Evolutionary conservation across 768 basidiomycete genomes (phyloP), one percentile per base, ranked within the genome.

Genomic region (Melanogaster broomeanus): DNA sequence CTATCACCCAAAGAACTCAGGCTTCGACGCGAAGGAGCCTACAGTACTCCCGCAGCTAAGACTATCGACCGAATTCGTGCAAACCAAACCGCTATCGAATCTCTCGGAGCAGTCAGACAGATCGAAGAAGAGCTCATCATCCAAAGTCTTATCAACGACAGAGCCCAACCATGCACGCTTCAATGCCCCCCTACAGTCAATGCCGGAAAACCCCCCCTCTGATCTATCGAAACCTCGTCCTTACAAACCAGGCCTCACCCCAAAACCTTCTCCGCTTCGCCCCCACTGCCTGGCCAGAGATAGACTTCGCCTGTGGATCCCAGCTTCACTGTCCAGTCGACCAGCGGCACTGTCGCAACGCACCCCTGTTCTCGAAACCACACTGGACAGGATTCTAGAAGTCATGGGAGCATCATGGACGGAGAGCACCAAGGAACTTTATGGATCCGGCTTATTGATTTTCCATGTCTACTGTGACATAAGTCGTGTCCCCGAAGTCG

Each of bases 381-480:
- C 73, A n/a, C 7, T 67, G 1, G 27, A 55, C 0, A 57, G 61
- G 0, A 65, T 78, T 2, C 42, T 53, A 0, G 47, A 49, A 0
- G 67, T 73, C 0, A 56, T 73, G 3, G 33, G 27, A 1, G 34
- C 40, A 0, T 62, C 65, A 0, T 77, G 68, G 69, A 64, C 59
- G 0, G 56, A 63, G 1, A 48, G 55, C 13, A 79, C 76, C 0
- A 45, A 55, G 1, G 65, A 67, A n/a, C 59, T 67, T 0, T 79
- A 81, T 48, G 72, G 72, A 0, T 48, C 71, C 0, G 74, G 77
- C 0, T 61, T 81, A 0, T 59, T 77, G 0, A 49, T 62, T 0
- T 81, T 42, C 38, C 78, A 80, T 22, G 57, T 71, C 0, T 78
- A 69, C 39, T 79, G 77, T 42, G 72, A 82, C 51, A n/a, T n/a